Percentiles rank a stretch among this genome's conserved stretches.
These are phyloP conservation scores for Mycocentrospora acerina DNA, from an alignment of 2,329 filamentous ascomycete species.

Conservation along the genomic window DNA sequence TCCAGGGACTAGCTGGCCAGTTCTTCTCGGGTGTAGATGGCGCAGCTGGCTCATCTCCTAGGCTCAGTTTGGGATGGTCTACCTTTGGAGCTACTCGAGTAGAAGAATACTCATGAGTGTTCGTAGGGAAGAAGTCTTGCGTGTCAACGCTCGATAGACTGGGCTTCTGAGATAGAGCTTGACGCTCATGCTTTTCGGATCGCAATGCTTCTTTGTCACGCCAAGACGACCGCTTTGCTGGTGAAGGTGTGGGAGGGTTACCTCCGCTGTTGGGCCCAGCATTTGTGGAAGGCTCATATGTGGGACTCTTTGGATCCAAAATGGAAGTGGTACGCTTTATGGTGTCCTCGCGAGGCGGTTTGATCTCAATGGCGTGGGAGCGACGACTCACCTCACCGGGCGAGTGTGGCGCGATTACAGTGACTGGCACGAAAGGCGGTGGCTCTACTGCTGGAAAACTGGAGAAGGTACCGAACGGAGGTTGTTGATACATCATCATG, in stretches of 20 bases:
- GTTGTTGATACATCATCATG: conserved; percentile 30
- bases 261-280: conserved; percentile 10
- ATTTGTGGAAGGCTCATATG: conserved; percentile 38
- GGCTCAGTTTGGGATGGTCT: conserved; percentile 11
- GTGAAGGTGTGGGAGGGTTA: conserved; percentile 36
- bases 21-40: conserved; percentile 40
- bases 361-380: conserved; percentile 45
- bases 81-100: conserved; percentile 32
- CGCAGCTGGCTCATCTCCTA: conserved; percentile 17
- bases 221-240: conserved; percentile 33
- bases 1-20: conserved; percentile 41
- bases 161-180: conserved; percentile 31
- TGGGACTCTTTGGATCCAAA: conserved; percentile 45
- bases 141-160: conserved; percentile 45
- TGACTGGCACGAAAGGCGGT: conserved; percentile 21
- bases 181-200: conserved; percentile 15
- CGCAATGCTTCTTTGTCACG: conserved; percentile 18
- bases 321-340: conserved; percentile 28
- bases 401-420: conserved; percentile 20
- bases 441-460: conserved; percentile 20
- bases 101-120: conserved; percentile 45
- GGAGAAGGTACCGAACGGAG: conserved; percentile 22
- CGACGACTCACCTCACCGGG: conserved; percentile 39
- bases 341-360: conserved; percentile 33
- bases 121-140: conserved; percentile 45